A percentile compares a stretch with the other conserved stretches of the same genome.
Evolutionary conservation across 2,329 filamentous ascomycete genomes (phyloP).

Genomic region (Clonostachys sp.): DNA sequence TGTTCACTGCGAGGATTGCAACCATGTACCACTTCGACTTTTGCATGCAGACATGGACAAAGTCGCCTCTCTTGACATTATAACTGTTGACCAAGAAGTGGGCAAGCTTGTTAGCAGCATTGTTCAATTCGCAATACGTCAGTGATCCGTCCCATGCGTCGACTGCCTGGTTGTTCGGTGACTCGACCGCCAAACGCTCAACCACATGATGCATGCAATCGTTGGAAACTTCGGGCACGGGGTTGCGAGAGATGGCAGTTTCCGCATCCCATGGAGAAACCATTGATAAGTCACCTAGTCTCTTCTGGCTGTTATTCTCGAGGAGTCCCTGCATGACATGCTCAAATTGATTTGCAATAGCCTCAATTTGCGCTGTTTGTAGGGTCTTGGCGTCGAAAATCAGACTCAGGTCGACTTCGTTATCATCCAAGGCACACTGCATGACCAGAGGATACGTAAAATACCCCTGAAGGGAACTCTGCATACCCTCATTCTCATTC

Average conservation of each 20-base stretch:
- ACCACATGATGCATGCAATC: slow-evolving; percentile 9
- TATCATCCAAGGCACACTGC: not conserved
- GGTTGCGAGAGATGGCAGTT: slow-evolving; percentile 1
- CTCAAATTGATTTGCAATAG: slow-evolving; percentile 6
- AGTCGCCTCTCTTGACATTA: not conserved
- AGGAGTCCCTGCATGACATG: slow-evolving; percentile 5
- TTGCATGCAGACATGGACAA: slow-evolving; percentile 9
- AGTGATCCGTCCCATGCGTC: slow-evolving; percentile 2
- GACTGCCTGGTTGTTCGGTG: slow-evolving; percentile 5
- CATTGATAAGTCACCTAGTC: not conserved
- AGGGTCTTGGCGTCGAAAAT: slow-evolving; percentile 3
- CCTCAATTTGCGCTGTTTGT: slow-evolving; percentile 2
- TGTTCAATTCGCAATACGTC: slow-evolving; percentile 1
- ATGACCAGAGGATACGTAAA: slow-evolving; percentile 2
- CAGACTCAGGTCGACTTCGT: not conserved
- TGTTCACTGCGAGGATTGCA: slow-evolving; percentile 10
- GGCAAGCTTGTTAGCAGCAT: not conserved
- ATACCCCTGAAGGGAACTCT: slow-evolving; percentile 12
- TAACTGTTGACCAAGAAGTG: not conserved
- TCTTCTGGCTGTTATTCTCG: not conserved
- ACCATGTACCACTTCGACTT: slow-evolving; percentile 9
- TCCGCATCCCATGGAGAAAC: slow-evolving; percentile 1
- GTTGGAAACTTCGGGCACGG: not conserved
- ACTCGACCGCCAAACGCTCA: not conserved
- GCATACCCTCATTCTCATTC: not conserved